Evolutionary conservation across 1,284 basidiomycete species (phyloP).

Genomic region (Microbotryum silenes-acaulis): DNA sequence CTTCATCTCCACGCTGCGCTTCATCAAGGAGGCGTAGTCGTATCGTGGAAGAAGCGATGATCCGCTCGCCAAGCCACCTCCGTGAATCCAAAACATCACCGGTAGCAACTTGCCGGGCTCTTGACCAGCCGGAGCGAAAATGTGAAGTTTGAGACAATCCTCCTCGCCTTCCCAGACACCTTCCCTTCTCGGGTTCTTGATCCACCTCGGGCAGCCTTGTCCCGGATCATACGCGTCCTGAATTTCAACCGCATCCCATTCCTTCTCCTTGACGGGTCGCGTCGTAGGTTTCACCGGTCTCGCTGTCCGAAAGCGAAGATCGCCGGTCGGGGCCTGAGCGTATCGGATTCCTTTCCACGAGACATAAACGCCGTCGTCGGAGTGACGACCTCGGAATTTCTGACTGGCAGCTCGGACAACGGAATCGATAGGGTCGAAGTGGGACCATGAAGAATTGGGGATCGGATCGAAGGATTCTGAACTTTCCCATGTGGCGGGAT

Average conservation of each 20-base stretch:
- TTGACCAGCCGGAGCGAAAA: constrained; percentile 18
- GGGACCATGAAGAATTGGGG: too few relatives aligned
- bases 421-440: too few relatives aligned
- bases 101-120: constrained; percentile 16
- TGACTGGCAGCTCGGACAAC: too few relatives aligned
- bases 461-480: too few relatives aligned
- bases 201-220: constrained; percentile 20
- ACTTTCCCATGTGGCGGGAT: too few relatives aligned
- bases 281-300: not conserved
- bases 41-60: constrained; percentile 20
- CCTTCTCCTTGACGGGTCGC: not conserved
- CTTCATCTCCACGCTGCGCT: constrained; percentile 15
- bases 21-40: constrained; percentile 18
- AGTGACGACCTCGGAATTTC: too few relatives aligned
- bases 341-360: constrained; percentile 24
- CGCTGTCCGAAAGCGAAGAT: constrained; percentile 13
- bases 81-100: constrained; percentile 27
- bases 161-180: constrained; percentile 24
- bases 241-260: not conserved
- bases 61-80: constrained; percentile 23
- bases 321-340: constrained; percentile 10
- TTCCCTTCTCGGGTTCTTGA: constrained; percentile 6
- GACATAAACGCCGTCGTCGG: constrained; percentile 5
- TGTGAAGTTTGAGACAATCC: constrained; percentile 30
- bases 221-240: constrained; percentile 15